Evolutionary conservation across 208 protist species (phyloP).

Genomic region (Wallacemonas sp.): DNA sequence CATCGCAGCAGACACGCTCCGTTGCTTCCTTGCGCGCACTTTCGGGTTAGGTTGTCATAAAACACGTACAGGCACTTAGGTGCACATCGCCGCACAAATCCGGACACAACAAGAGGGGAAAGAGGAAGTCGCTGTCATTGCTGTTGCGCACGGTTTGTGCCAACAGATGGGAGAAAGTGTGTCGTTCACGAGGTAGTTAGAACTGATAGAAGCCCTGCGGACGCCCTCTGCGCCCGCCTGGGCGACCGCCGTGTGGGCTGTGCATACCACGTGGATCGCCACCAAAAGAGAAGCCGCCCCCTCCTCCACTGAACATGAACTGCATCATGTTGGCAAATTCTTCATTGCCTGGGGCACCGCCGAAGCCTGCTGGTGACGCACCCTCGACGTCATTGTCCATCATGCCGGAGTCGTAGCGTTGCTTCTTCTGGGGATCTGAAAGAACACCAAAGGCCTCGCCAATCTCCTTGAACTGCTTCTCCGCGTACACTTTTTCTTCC

Average conservation of each 20-base stretch:
- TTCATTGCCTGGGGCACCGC: not conserved
- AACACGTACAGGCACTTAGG: no score
- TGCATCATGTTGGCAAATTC: constrained; percentile 13
- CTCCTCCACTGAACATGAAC: constrained; percentile 20
- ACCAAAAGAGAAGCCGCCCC: constrained; percentile 23
- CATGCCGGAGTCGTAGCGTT: constrained; percentile 88
- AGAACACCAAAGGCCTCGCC: constrained; percentile 84
- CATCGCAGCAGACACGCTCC: no score
- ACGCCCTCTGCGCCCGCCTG: constrained; percentile 27
- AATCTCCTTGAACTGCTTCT: constrained; percentile 90
- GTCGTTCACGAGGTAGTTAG: constrained; percentile 8
- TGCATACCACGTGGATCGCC: not conserved
- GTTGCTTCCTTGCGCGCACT: no score
- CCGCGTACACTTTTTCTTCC: constrained; percentile 73
- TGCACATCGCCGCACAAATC: no score
- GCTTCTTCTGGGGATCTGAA: constrained; percentile 88
- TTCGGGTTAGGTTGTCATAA: no score
- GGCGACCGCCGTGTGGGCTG: constrained; percentile 14
- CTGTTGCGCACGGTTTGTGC: no score
- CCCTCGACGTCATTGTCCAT: constrained; percentile 87
- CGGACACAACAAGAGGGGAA: no score
- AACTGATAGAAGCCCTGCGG: constrained; percentile 32
- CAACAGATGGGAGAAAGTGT: no score
- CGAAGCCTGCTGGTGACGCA: constrained; percentile 19
- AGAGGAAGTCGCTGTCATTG: no score